These are phyloP conservation scores for Penicillium parvum DNA, from an alignment of 495 filamentous ascomycete genomes.

Conservation along the genomic window DNA sequence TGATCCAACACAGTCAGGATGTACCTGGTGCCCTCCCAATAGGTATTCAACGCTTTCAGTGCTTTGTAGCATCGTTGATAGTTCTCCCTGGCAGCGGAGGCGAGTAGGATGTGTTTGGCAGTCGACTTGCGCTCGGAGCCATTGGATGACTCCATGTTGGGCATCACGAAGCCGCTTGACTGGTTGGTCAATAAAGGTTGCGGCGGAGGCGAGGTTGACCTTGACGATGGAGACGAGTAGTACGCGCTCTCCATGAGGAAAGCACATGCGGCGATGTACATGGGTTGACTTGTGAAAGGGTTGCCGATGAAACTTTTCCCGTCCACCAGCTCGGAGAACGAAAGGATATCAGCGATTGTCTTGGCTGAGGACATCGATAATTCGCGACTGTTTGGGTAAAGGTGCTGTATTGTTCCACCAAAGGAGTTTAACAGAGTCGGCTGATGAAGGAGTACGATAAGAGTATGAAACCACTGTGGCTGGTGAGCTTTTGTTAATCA, in stretches of 20 bases:
- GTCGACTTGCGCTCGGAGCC: constrained; percentile 45
- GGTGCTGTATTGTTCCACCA: constrained; percentile 61
- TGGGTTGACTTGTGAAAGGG: constrained; percentile 83
- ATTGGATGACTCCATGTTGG: constrained; percentile 31
- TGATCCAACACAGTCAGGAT: constrained; percentile 83
- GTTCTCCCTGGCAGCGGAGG: constrained; percentile 70
- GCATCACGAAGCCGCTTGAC: constrained; percentile 41
- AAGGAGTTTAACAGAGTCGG: constrained; percentile 75
- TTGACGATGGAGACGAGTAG: constrained; percentile 38
- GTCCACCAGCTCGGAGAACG: constrained; percentile 73
- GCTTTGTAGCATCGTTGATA: constrained; percentile 81
- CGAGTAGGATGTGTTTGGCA: constrained; percentile 66
- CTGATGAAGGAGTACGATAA: constrained; percentile 80
- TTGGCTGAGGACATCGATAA: constrained; percentile 84
- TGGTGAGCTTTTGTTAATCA: constrained; percentile 1
- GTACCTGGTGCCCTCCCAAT: constrained; percentile 84
- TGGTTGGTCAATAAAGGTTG: constrained; percentile 35
- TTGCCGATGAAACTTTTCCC: constrained; percentile 77
- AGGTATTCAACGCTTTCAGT: constrained; percentile 66
- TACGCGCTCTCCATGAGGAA: constrained; percentile 76
- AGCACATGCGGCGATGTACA: constrained; percentile 84
- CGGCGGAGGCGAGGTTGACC: constrained; percentile 26
- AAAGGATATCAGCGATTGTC: constrained; percentile 80
- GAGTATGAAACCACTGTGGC: constrained; percentile 70
- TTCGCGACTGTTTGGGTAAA: constrained; percentile 73